Conservation (phyloP, 306 rosid genomes). For the Trichosanthes truncata region DNA sequence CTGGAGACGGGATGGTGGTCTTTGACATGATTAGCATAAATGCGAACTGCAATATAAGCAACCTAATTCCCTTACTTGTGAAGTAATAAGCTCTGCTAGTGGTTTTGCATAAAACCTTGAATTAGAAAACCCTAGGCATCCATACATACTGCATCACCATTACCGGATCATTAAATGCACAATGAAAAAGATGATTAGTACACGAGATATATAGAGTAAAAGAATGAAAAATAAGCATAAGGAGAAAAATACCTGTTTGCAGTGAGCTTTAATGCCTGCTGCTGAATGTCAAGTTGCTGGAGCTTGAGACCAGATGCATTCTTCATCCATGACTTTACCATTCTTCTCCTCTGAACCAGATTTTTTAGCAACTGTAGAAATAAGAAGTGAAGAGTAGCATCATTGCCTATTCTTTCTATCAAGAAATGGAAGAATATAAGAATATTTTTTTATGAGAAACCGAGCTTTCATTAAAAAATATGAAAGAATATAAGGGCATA, state of each 20-base stretch:
- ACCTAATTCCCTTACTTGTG: constrained; percentile 48
- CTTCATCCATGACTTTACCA: constrained; percentile 83
- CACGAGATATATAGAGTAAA: constrained; percentile 2
- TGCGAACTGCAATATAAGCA: not conserved
- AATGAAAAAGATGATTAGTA: constrained; percentile 1
- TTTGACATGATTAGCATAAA: not conserved
- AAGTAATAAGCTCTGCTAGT: constrained; percentile 85
- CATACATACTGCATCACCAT: constrained; percentile 79
- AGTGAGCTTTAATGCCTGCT: constrained; percentile 96
- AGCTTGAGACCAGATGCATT: constrained; percentile 65
- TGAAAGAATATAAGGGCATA: too few species aligned
- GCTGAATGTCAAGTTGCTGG: constrained; percentile 88
- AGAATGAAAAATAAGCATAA: not conserved
- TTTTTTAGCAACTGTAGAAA: constrained; percentile 62
- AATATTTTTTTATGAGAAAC: not conserved
- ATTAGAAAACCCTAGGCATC: constrained; percentile 92
- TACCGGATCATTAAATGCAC: not conserved
- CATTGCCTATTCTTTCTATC: not conserved
- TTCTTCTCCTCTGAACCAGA: constrained; percentile 69
- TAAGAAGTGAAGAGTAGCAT: not conserved
- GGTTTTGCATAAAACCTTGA: constrained; percentile 98
- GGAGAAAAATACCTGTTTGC: constrained; percentile 68
- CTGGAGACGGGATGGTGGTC: not conserved
- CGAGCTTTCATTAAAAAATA: too few species aligned
- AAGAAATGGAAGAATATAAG: not conserved